Conservation (phyloP, 441 rosid species). For the Cnidoscolus chayamansa region DNA sequence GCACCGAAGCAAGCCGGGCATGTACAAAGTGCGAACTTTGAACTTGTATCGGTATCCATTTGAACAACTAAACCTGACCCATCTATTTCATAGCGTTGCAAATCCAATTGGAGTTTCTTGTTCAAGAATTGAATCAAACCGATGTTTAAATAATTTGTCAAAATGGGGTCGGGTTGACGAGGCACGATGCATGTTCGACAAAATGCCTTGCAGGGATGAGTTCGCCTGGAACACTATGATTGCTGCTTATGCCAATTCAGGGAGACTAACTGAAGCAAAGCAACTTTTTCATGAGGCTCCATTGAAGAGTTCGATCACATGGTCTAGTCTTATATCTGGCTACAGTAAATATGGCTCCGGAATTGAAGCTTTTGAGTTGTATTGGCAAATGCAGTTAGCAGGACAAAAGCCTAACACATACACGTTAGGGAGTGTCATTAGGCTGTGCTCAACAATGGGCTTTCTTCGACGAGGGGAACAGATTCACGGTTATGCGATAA, state of each 20-base stretch:
- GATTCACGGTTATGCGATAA: slow-evolving; percentile 61
- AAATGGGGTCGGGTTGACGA: slow-evolving; percentile 54
- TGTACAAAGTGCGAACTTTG: slow-evolving; percentile 19
- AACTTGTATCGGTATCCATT: slow-evolving; percentile 1
- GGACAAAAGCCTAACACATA: slow-evolving; percentile 57
- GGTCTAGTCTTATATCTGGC: slow-evolving; percentile 82
- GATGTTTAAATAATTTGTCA: slow-evolving; percentile 36
- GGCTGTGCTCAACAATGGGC: slow-evolving; percentile 47
- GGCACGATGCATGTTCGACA: slow-evolving; percentile 67
- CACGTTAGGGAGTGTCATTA: slow-evolving; percentile 66
- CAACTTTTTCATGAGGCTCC: slow-evolving; percentile 48
- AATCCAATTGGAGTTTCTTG: background rate
- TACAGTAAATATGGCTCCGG: slow-evolving; percentile 46
- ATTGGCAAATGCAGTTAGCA: slow-evolving; percentile 64
- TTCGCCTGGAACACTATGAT: slow-evolving; percentile 84
- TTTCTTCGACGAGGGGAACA: slow-evolving; percentile 56
- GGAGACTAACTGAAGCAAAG: slow-evolving; percentile 59
- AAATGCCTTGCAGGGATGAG: slow-evolving; percentile 61
- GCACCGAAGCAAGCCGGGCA: slow-evolving; percentile 8
- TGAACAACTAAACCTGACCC: background rate
- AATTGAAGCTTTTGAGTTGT: slow-evolving; percentile 53
- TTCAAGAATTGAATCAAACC: slow-evolving; percentile 43
- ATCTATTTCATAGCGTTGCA: slow-evolving; percentile 4
- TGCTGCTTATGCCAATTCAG: slow-evolving; percentile 61
- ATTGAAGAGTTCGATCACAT: slow-evolving; percentile 54